A percentile compares a stretch with the other conserved stretches of the same genome.
Conservation (phyloP, 2,329 filamentous ascomycete genomes). For the Metarhizium humberi region DNA sequence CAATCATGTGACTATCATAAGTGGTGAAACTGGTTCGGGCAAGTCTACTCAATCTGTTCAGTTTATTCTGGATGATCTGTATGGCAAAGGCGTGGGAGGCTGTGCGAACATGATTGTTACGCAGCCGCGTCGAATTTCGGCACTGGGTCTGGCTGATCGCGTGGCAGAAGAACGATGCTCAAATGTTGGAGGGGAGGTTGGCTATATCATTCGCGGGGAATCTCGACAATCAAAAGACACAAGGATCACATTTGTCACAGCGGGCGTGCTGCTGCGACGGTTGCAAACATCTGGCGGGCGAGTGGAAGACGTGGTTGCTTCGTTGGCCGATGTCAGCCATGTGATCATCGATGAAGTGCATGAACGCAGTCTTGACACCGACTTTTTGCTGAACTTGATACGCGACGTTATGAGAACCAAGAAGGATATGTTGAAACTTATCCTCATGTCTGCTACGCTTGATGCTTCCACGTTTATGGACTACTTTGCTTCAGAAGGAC, state of each 20-base stretch:
- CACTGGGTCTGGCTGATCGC: conserved; percentile 84
- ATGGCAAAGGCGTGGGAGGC: conserved; percentile 62
- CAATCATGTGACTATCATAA: conserved; percentile 90
- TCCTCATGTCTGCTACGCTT: conserved; percentile 94
- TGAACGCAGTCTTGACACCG: conserved; percentile 87
- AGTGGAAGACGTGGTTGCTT: conserved; percentile 69
- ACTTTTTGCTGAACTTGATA: conserved; percentile 83
- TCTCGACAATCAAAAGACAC: conserved; percentile 66
- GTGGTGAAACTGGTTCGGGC: conserved; percentile 91
- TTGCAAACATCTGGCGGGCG: conserved; percentile 83
- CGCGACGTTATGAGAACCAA: conserved; percentile 68
- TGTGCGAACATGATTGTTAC: conserved; percentile 89
- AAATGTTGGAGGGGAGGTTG: conserved; percentile 75
- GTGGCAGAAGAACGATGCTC: conserved; percentile 87
- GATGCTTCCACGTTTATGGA: conserved; percentile 77
- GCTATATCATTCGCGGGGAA: conserved; percentile 86
- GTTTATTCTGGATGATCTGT: conserved; percentile 88
- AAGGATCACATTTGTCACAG: conserved; percentile 92
- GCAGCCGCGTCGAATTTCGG: conserved; percentile 88
- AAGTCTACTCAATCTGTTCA: conserved; percentile 97
- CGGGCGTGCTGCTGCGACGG: conserved; percentile 80
- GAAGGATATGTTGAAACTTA: conserved; percentile 74
- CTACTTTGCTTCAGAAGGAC: conserved; percentile 66
- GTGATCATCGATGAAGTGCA: conserved; percentile 96
- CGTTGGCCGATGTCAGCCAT: conserved; percentile 84